Percentiles rank a stretch among this genome's conserved stretches.
Evolutionary conservation across 192 early-diverging fungal genomes (phyloP).

Genomic region (Mortierella antarctica): DNA sequence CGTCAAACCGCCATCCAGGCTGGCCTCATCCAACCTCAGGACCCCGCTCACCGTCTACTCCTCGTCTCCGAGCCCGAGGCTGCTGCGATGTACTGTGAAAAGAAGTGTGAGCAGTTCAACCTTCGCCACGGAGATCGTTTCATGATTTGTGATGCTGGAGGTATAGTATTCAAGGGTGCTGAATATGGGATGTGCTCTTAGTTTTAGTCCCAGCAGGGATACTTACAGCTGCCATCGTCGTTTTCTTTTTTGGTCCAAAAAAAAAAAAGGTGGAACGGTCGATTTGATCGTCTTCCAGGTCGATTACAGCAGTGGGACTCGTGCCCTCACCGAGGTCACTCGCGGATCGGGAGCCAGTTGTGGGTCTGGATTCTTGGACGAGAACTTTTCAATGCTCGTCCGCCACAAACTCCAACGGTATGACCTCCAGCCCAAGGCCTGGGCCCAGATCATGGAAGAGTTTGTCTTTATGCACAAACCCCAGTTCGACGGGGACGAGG

Average conservation of each 20-base stretch:
- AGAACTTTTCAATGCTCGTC: slow-evolving; percentile 54
- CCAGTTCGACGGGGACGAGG: slow-evolving; percentile 49
- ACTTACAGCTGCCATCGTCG: neutral
- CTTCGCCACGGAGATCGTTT: slow-evolving; percentile 51
- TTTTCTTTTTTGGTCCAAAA: neutral
- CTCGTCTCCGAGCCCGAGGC: slow-evolving; percentile 65
- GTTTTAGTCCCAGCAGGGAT: neutral
- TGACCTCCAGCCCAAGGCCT: slow-evolving; percentile 55
- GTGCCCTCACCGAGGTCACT: slow-evolving; percentile 58
- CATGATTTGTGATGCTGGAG: slow-evolving; percentile 56
- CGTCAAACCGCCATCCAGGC: slow-evolving; percentile 65
- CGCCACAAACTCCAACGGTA: slow-evolving; percentile 47
- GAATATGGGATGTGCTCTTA: neutral
- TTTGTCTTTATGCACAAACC: slow-evolving; percentile 57
- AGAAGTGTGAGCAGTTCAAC: slow-evolving; percentile 59
- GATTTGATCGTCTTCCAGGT: slow-evolving; percentile 62
- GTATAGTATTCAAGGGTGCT: slow-evolving; percentile 2
- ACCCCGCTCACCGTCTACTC: slow-evolving; percentile 59
- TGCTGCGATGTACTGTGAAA: slow-evolving; percentile 66
- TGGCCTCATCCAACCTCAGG: slow-evolving; percentile 56
- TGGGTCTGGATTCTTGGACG: slow-evolving; percentile 59
- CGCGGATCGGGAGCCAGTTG: slow-evolving; percentile 61
- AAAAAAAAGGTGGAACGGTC: slow-evolving; percentile 53
- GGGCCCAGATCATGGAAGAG: slow-evolving; percentile 56
- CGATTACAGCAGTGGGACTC: slow-evolving; percentile 49